Conservation (phyloP, 305 asterid genomes). For the Fraxinus baroniana region DNA sequence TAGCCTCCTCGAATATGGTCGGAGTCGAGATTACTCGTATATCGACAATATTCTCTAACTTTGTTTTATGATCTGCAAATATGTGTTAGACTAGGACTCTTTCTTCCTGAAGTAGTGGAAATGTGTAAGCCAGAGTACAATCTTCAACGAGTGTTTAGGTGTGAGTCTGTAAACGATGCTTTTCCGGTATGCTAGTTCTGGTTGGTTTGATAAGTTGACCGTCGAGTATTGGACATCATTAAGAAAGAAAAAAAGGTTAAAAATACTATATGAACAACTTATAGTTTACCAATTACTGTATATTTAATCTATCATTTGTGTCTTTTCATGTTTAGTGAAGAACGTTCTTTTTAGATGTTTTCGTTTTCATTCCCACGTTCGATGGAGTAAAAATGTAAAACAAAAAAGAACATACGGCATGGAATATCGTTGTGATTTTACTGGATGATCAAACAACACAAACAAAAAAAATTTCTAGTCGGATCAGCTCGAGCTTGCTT, state of each 20-base stretch:
- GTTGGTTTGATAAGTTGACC: background rate
- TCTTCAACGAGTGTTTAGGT: background rate
- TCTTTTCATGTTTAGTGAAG: conserved; percentile 33
- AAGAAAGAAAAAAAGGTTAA: background rate
- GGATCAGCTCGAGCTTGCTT: background rate
- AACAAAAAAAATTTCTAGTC: no score
- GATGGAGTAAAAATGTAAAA: background rate
- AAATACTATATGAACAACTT: no score
- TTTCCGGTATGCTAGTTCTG: background rate
- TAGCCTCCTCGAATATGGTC: conserved; percentile 65
- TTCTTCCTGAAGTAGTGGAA: conserved; percentile 19
- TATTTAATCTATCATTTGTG: background rate
- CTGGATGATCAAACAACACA: background rate
- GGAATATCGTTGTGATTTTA: background rate
- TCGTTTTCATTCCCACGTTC: background rate
- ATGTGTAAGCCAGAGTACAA: background rate
- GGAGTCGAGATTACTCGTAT: conserved; percentile 57
- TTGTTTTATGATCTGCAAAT: background rate
- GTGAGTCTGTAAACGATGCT: background rate
- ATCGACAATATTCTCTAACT: conserved; percentile 48
- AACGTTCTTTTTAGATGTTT: no score
- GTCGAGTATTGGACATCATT: background rate
- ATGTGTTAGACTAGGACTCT: background rate
- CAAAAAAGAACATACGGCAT: background rate
- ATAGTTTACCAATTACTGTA: no score